Evolutionary conservation across 495 filamentous ascomycete genomes (phyloP).

Genomic region (Penicillium cosmopolitanum): DNA sequence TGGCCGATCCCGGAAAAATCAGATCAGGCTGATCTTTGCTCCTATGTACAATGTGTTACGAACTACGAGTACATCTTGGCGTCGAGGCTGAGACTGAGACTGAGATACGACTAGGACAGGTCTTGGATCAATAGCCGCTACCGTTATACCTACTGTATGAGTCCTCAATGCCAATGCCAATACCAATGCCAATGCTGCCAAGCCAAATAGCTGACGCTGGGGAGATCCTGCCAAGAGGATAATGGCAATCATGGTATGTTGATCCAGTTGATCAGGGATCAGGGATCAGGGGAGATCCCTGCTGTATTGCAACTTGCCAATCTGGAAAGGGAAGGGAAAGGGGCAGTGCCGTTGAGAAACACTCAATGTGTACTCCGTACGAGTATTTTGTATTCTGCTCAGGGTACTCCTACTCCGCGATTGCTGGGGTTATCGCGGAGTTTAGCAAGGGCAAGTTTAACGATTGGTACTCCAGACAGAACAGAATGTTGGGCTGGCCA

Average conservation of each 20-base stretch:
- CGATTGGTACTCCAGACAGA: background rate
- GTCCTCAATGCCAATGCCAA: slow-evolving; percentile 1
- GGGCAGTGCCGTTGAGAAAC: background rate
- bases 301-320: background rate
- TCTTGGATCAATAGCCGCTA: background rate
- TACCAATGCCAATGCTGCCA: slow-evolving; percentile 7
- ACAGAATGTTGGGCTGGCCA: background rate
- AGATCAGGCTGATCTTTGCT: background rate
- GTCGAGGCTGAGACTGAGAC: too few species aligned
- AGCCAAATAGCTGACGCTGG: slow-evolving; percentile 19
- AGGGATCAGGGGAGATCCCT: background rate
- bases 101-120: too few species aligned
- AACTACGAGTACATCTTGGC: too few species aligned
- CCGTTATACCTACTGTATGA: background rate
- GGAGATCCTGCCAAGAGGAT: slow-evolving; percentile 19
- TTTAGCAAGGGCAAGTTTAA: background rate
- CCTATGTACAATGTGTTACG: too few species aligned
- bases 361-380: too few species aligned
- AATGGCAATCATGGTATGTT: slow-evolving; percentile 13
- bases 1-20: background rate
- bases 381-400: too few species aligned
- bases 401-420: too few species aligned
- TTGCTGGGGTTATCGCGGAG: background rate
- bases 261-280: slow-evolving; percentile 4
- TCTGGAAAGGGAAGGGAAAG: background rate